Percentiles rank a stretch among this genome's conserved stretches.
These are phyloP conservation scores for Elaeis guineensis DNA, from an alignment of 176 grass and related monocot genomes.

Conservation along the genomic window DNA sequence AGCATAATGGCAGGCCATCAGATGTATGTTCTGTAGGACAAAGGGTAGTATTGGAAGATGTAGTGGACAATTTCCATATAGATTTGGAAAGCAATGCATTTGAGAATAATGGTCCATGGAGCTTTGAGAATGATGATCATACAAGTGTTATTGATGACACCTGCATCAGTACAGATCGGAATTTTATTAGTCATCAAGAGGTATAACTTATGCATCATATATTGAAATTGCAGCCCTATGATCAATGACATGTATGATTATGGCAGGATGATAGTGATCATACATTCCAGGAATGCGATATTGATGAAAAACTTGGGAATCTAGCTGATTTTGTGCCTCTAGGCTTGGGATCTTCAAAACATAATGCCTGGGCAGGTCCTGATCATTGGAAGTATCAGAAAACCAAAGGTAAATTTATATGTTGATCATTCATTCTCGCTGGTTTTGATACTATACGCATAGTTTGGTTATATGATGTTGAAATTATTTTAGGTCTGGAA, in stretches of 20 bases:
- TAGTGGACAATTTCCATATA: constrained; percentile 14
- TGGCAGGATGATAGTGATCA: constrained; percentile 49
- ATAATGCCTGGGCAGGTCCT: constrained; percentile 95
- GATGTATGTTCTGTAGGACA: constrained; percentile 33
- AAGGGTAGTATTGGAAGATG: constrained; percentile 33
- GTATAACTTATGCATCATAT: constrained; percentile 22
- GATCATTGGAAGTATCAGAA: constrained; percentile 97
- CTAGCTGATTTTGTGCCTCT: constrained; percentile 68
- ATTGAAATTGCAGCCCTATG: too few relatives aligned
- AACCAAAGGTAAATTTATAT: constrained; percentile 47
- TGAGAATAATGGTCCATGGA: constrained; percentile 44
- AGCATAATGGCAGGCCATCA: constrained; percentile 60
- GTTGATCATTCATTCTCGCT: neutral
- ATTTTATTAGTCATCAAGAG: constrained; percentile 47
- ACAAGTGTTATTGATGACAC: constrained; percentile 43
- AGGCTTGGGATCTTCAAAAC: constrained; percentile 63
- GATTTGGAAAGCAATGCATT: constrained; percentile 28
- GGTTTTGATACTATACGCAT: constrained; percentile 1
- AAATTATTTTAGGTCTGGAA: constrained; percentile 39
- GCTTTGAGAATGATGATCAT: constrained; percentile 63
- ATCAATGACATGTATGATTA: neutral
- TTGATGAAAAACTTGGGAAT: constrained; percentile 53
- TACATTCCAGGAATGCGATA: constrained; percentile 37
- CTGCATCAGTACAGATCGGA: constrained; percentile 24
- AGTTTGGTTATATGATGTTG: constrained; percentile 3